Percentiles rank a stretch among this genome's conserved stretches.
These are phyloP conservation scores for Malania oleifera DNA, from an alignment of 164 flowering plant genomes.

Conservation along the genomic window DNA sequence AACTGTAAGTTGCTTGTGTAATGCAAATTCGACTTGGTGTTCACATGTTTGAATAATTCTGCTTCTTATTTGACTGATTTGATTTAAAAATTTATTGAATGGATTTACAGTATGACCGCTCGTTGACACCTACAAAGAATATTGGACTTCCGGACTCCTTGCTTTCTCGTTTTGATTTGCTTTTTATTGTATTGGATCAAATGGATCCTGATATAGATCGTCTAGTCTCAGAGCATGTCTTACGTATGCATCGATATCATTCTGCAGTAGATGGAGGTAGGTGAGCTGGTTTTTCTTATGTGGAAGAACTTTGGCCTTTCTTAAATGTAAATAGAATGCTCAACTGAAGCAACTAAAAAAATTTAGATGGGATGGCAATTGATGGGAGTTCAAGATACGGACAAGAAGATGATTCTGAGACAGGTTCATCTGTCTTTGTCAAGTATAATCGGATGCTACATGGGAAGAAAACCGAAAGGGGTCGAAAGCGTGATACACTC, in stretches of 20 bases:
- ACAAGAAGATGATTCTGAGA: slow-evolving; percentile 68
- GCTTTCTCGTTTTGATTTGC: slow-evolving; percentile 95
- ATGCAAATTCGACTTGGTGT: neutral
- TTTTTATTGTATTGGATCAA: slow-evolving; percentile 97
- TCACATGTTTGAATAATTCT: neutral
- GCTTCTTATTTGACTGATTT: slow-evolving; percentile 4
- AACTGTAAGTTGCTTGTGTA: slow-evolving; percentile 57
- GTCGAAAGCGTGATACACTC: slow-evolving; percentile 68
- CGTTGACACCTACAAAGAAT: slow-evolving; percentile 95
- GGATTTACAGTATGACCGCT: slow-evolving; percentile 87
- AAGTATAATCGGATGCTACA: slow-evolving; percentile 86
- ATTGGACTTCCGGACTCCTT: slow-evolving; percentile 98
- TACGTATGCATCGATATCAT: slow-evolving; percentile 95
- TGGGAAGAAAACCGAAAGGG: slow-evolving; percentile 61
- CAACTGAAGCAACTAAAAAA: slow-evolving; percentile 12
- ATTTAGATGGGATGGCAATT: slow-evolving; percentile 38
- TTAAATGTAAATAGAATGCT: slow-evolving; percentile 1
- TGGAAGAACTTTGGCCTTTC: neutral
- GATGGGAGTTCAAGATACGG: slow-evolving; percentile 56
- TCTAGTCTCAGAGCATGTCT: slow-evolving; percentile 85
- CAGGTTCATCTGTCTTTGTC: slow-evolving; percentile 67
- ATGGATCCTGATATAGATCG: slow-evolving; percentile 98
- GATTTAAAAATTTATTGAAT: slow-evolving; percentile 14
- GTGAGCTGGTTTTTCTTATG: slow-evolving; percentile 4
- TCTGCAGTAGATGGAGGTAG: slow-evolving; percentile 83